phyloP scores from a whole-genome alignment of 495 filamentous ascomycete genomes.

The Xylaria curta region DNA sequence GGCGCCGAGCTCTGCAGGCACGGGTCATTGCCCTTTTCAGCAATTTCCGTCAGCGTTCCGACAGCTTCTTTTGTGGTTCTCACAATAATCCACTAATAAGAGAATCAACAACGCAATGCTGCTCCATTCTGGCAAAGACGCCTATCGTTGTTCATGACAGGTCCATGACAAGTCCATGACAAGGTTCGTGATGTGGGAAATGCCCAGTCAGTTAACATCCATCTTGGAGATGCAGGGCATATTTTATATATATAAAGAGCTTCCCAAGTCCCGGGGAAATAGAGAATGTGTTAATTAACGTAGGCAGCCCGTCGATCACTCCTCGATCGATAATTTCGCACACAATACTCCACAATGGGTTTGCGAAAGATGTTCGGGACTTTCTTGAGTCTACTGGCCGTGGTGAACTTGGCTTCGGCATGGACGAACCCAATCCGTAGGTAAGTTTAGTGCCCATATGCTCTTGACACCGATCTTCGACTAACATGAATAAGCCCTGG shows the following conservation, averaged over 20 bases:
- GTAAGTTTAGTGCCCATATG: background rate
- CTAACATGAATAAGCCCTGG: conserved; percentile 32
- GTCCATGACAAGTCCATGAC: background rate
- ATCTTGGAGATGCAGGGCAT: background rate
- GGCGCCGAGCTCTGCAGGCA: background rate
- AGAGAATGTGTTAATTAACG: background rate
- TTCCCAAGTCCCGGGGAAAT: background rate
- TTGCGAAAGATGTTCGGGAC: conserved; percentile 17
- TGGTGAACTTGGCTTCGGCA: conserved; percentile 34
- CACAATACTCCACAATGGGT: background rate
- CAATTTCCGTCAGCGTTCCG: conserved; percentile 8
- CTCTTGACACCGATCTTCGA: background rate
- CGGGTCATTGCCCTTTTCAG: conserved; percentile 18
- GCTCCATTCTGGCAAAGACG: background rate
- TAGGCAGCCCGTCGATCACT: background rate
- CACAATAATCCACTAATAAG: conserved; percentile 21
- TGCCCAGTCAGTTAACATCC: background rate
- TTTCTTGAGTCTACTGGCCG: conserved; percentile 7
- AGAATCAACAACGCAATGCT: background rate
- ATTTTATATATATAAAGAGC: conserved; percentile 6
- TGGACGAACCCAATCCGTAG: conserved; percentile 43
- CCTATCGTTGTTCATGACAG: background rate
- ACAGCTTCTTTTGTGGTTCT: background rate
- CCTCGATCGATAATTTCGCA: background rate
- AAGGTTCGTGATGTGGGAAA: background rate